phyloP scores from a whole-genome alignment of 768 basidiomycete genomes.

The Tulasnella sp. region DNA sequence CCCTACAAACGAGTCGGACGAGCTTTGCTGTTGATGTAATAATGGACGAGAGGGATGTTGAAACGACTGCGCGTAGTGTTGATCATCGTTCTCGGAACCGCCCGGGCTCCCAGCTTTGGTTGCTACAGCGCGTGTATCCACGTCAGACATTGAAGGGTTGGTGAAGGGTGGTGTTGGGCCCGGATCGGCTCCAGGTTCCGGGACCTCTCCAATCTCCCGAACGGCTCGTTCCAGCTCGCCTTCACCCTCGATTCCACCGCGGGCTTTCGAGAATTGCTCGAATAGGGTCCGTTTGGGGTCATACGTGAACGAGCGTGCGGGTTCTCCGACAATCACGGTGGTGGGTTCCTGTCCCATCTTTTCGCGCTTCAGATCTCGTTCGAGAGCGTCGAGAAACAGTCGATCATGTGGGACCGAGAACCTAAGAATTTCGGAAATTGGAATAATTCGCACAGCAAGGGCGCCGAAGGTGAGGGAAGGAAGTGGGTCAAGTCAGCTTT shows the following conservation, averaged over 20 bases:
- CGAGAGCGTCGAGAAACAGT: slow-evolving; percentile 91
- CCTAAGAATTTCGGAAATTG: slow-evolving; percentile 39
- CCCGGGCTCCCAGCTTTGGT: background rate
- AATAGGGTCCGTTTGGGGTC: slow-evolving; percentile 78
- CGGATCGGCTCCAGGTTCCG: background rate
- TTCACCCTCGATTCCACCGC: slow-evolving; percentile 24
- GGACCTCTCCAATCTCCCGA: slow-evolving; percentile 2
- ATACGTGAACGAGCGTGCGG: slow-evolving; percentile 81
- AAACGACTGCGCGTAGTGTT: background rate
- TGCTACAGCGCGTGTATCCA: background rate
- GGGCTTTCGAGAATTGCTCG: slow-evolving; percentile 67
- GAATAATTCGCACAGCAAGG: background rate
- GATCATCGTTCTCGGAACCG: background rate
- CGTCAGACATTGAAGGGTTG: background rate
- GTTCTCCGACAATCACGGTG: slow-evolving; percentile 67
- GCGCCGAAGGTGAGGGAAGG: background rate
- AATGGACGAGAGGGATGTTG: background rate
- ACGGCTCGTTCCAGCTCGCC: slow-evolving; percentile 23
- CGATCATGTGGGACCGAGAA: slow-evolving; percentile 96
- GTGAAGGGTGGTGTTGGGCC: background rate
- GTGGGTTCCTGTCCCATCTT: slow-evolving; percentile 85
- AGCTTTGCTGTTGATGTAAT: background rate
- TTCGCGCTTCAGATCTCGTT: slow-evolving; percentile 92
- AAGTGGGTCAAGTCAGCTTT: slow-evolving; percentile 9
- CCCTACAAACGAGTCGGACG: background rate